Evolutionary conservation across 208 protist species (phyloP), one percentile per base, ranked within the genome.

Genomic region (Leishmania braziliensis): DNA sequence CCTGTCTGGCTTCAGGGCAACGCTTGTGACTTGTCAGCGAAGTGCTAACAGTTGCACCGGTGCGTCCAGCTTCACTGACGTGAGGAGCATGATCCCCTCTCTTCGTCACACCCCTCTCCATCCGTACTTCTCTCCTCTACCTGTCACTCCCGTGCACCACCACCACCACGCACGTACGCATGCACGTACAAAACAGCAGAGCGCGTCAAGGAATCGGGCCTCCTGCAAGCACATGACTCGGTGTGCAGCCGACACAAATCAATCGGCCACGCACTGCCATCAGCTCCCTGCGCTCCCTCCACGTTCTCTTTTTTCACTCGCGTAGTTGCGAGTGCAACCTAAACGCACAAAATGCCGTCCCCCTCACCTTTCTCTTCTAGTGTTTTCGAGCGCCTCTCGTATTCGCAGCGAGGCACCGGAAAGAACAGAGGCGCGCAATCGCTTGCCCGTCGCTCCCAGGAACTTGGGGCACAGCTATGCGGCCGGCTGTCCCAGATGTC

Each of bases 381-480:
- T 0, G 78, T 81, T 54, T 78, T 85, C 23, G 77, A 85, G 9
- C 69, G 78, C 46, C 78, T 86, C 2, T 29, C 33, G 56, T 86
- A 86, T 71, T 86, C 78, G 26, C 71, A 75, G 12, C 73, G 71
- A 6, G 58, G 48, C 1, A 9, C 36, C 4, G 56, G 74, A 5
- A 79, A 81, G 62, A 75, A 51, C 18, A 69, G 56, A 6, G n/a
- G 23, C 0, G 56, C 48, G 20, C 58, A 36, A 53, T 73, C 84
- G 14, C 75, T 90, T 4, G 81, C 79, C 2, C 84, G 91, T 12
- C 79, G 85, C 54, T 76, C 75, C 1, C 94, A 97, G 76, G 74
- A 94, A 18, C 66, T 93, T 20, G 92, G 90, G 14, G 90, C 92
- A 0, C 85, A 90, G 77, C 90, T 95, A n/a, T 97, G 92, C 74